phyloP scores from a whole-genome alignment of 768 basidiomycete genomes.

The Gautieria morchelliformis region DNA sequence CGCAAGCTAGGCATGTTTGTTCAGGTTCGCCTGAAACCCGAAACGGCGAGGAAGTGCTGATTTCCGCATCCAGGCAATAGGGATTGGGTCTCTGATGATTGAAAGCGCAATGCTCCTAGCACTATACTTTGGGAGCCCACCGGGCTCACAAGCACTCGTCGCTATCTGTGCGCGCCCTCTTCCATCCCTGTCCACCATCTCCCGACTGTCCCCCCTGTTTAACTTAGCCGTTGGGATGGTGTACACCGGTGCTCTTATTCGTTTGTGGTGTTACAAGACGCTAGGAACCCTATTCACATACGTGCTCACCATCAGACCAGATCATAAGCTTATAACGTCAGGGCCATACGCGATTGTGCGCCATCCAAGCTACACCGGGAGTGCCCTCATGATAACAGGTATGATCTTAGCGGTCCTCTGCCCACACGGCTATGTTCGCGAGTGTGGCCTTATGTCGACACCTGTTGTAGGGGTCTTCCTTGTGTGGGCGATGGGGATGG shows the following conservation, averaged over 20 bases:
- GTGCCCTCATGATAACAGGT: not conserved
- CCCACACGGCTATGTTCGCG: not conserved
- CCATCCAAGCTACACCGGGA: slow-evolving; percentile 11
- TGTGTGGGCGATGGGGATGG: not conserved
- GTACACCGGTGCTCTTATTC: slow-evolving; percentile 14
- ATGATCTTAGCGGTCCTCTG: not conserved
- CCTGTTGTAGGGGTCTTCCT: not conserved
- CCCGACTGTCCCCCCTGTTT: too few relatives aligned
- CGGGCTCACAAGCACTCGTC: not conserved
- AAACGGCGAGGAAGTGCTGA: not conserved
- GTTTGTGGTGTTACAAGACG: slow-evolving; percentile 14
- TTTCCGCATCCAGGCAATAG: not conserved
- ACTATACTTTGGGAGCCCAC: not conserved
- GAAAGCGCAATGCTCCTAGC: not conserved
- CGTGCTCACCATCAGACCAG: slow-evolving; percentile 15
- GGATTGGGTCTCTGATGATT: not conserved
- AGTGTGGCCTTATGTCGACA: not conserved
- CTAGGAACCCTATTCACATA: slow-evolving; percentile 15
- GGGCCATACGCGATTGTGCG: slow-evolving; percentile 17
- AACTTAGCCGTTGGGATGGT: too few relatives aligned
- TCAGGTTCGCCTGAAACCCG: not conserved
- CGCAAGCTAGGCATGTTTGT: not conserved
- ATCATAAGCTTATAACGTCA: slow-evolving; percentile 12
- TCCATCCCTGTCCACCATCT: too few relatives aligned
- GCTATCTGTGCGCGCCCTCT: too few relatives aligned